Conservation (phyloP, 2,329 filamentous ascomycete species). For the Pseudopithomyces maydicus region DNA sequence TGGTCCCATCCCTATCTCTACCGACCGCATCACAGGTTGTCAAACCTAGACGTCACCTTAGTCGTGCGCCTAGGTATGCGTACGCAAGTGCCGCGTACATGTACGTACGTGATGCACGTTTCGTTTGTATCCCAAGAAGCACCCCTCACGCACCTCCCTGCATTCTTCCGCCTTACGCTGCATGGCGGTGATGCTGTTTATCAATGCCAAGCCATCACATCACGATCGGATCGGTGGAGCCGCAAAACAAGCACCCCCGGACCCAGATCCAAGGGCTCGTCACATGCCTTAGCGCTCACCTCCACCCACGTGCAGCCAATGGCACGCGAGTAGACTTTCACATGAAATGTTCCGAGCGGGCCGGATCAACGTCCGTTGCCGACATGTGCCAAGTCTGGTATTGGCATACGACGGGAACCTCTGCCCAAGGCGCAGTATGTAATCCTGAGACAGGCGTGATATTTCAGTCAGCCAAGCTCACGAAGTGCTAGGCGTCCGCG, state of each 20-base stretch:
- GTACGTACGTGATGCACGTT: no score
- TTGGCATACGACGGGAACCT: not conserved
- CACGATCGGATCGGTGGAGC: constrained; percentile 1
- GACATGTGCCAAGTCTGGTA: not conserved
- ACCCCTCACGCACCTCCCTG: not conserved
- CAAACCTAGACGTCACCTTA: not conserved
- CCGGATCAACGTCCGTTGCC: not conserved
- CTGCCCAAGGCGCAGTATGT: not conserved
- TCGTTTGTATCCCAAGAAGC: not conserved
- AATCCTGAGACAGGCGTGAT: not conserved
- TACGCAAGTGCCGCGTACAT: not conserved
- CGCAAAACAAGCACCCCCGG: not conserved
- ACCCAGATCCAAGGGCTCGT: not conserved
- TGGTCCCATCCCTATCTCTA: not conserved
- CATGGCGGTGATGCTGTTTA: not conserved
- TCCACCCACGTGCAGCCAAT: not conserved
- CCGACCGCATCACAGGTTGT: not conserved
- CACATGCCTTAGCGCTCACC: not conserved
- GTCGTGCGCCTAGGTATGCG: not conserved
- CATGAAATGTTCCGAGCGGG: not conserved
- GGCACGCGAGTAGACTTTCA: not conserved
- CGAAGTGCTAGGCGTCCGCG: not conserved
- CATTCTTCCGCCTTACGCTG: not conserved
- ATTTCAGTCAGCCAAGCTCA: not conserved
- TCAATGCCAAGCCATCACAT: not conserved